These are phyloP conservation scores for Backusella mclennaniae DNA, from an alignment of 192 early-diverging fungal genomes.

Conservation along the genomic window DNA sequence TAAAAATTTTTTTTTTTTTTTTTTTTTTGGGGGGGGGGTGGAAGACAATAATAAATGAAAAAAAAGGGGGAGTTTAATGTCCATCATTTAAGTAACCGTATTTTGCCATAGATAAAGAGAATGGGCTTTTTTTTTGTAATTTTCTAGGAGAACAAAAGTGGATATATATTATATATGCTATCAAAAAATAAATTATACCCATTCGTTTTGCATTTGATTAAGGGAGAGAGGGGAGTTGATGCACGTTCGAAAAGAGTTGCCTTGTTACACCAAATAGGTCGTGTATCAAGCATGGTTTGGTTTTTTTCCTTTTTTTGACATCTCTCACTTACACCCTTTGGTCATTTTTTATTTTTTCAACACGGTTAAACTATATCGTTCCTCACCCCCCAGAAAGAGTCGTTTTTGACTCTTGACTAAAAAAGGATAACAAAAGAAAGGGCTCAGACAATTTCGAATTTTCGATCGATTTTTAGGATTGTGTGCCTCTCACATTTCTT, in stretches of 20 bases:
- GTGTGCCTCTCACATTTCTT: conserved; percentile 5
- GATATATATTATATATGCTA: no score
- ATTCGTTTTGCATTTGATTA: no score
- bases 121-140: not conserved
- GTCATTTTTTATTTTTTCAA: not conserved
- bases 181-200: no score
- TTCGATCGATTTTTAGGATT: conserved; percentile 4
- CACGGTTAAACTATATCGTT: not conserved
- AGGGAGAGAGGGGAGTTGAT: not conserved
- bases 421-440: conserved; percentile 3
- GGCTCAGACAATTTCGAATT: not conserved
- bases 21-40: not conserved
- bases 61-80: not conserved
- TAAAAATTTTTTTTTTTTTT: not conserved
- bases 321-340: not conserved
- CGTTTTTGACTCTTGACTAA: not conserved
- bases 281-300: not conserved
- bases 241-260: not conserved
- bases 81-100: not conserved
- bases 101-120: not conserved
- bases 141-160: not conserved
- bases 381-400: not conserved
- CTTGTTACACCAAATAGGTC: not conserved
- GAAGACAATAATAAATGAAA: not conserved
- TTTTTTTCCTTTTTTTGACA: not conserved